Percentiles rank a stretch among this genome's conserved stretches.
Conservation (phyloP, 768 basidiomycete genomes). For the Xerocomus potaroensis region DNA sequence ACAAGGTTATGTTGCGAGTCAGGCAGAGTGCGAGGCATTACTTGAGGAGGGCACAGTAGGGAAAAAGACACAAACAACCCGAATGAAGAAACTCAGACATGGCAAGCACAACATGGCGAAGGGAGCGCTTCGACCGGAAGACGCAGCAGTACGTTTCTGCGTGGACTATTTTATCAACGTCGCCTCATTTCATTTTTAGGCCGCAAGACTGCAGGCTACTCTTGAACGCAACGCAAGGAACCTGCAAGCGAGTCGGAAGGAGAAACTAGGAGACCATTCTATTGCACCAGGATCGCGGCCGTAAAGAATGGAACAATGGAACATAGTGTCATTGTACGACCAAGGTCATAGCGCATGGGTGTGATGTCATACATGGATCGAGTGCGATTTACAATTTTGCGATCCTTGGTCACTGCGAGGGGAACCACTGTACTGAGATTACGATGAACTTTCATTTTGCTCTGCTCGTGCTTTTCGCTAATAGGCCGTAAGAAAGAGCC, state of each 20-base stretch:
- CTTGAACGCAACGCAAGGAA: slow-evolving; percentile 44
- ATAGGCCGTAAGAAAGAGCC: not conserved
- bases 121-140: slow-evolving; percentile 75
- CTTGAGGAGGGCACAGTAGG: slow-evolving; percentile 36
- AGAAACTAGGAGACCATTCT: slow-evolving; percentile 18
- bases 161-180: not conserved
- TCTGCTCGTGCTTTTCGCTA: slow-evolving; percentile 67
- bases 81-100: slow-evolving; percentile 51
- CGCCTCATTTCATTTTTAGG: slow-evolving; percentile 37
- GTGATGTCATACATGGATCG: slow-evolving; percentile 19
- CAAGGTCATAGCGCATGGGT: slow-evolving; percentile 16
- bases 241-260: slow-evolving; percentile 26
- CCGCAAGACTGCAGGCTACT: slow-evolving; percentile 61
- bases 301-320: slow-evolving; percentile 2
- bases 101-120: slow-evolving; percentile 90
- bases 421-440: slow-evolving; percentile 8
- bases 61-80: slow-evolving; percentile 33
- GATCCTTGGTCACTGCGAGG: slow-evolving; percentile 1
- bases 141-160: slow-evolving; percentile 61
- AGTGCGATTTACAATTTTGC: slow-evolving; percentile 9
- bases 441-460: slow-evolving; percentile 48
- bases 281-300: slow-evolving; percentile 18
- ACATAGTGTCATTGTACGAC: slow-evolving; percentile 11
- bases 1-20: slow-evolving; percentile 65
- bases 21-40: slow-evolving; percentile 68